phyloP scores from a whole-genome alignment of 257 asterid species.

The Verbascum thapsus region DNA sequence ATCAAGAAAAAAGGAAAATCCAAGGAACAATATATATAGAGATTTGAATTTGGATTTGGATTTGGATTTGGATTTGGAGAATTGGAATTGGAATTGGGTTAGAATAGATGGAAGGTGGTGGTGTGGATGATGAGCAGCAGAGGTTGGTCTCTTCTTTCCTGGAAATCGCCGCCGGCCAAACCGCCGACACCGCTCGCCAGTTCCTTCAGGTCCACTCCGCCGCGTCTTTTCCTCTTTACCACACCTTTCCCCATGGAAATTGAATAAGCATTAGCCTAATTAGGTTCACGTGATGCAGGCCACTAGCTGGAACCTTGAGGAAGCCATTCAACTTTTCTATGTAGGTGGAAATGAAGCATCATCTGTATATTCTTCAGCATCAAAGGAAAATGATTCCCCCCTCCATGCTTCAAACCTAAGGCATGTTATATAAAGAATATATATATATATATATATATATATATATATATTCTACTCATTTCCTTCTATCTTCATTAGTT shows the following conservation, averaged over 20 bases:
- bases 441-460: slow-evolving; percentile 4
- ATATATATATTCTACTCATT: slow-evolving; percentile 5
- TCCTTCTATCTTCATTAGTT: slow-evolving; percentile 15
- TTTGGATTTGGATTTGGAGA: too few species aligned
- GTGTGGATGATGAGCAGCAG: slow-evolving; percentile 70
- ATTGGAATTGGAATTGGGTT: too few species aligned
- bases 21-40: too few species aligned
- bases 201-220: slow-evolving; percentile 78
- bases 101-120: slow-evolving; percentile 76
- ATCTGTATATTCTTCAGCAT: slow-evolving; percentile 42
- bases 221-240: too few species aligned
- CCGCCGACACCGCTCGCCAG: slow-evolving; percentile 81
- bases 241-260: too few species aligned
- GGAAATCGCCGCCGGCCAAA: slow-evolving; percentile 88
- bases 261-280: slow-evolving; percentile 2
- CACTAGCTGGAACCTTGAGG: slow-evolving; percentile 97
- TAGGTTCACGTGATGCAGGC: slow-evolving; percentile 55
- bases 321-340: slow-evolving; percentile 94
- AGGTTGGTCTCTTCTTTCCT: slow-evolving; percentile 65
- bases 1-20: too few species aligned
- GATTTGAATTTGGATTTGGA: too few species aligned
- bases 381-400: slow-evolving; percentile 47
- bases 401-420: slow-evolving; percentile 52
- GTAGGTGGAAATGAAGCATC: slow-evolving; percentile 74
- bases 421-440: slow-evolving; percentile 37